Evolutionary conservation across 352 stramenopile species (phyloP).

Genomic region (Globisporangium paroecandrum): DNA sequence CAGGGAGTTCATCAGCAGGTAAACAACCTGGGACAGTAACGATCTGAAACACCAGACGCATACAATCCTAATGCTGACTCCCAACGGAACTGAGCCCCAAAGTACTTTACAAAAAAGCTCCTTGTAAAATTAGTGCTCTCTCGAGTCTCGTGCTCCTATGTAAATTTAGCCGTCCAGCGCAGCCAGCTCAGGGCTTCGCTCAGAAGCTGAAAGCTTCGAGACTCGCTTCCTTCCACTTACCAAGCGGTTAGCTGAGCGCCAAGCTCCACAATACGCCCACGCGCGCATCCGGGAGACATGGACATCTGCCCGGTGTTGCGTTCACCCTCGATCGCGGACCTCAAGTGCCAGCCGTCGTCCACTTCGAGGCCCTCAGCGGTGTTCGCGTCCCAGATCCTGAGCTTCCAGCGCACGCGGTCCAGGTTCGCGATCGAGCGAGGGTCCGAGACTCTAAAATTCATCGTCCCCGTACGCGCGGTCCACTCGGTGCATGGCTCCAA

Average conservation of each 20-base stretch:
- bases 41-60: no score
- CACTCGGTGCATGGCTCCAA: slow-evolving; percentile 11
- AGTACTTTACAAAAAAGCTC: no score
- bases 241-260: background rate
- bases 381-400: slow-evolving; percentile 8
- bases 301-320: background rate
- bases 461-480: background rate
- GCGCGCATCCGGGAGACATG: background rate
- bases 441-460: background rate
- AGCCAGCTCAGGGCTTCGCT: no score
- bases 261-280: background rate
- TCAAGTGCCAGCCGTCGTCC: background rate
- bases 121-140: no score
- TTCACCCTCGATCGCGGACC: slow-evolving; percentile 4
- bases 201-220: no score
- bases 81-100: no score
- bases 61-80: no score
- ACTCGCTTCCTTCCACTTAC: no score
- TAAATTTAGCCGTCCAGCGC: no score
- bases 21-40: no score
- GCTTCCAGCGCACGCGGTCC: slow-evolving; percentile 5
- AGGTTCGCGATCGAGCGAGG: background rate
- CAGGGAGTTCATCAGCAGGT: no score
- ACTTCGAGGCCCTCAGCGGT: background rate
- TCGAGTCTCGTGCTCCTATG: no score